These are phyloP conservation scores for Hypoxylon trugodes DNA, from an alignment of 495 filamentous ascomycete genomes.

Conservation along the genomic window DNA sequence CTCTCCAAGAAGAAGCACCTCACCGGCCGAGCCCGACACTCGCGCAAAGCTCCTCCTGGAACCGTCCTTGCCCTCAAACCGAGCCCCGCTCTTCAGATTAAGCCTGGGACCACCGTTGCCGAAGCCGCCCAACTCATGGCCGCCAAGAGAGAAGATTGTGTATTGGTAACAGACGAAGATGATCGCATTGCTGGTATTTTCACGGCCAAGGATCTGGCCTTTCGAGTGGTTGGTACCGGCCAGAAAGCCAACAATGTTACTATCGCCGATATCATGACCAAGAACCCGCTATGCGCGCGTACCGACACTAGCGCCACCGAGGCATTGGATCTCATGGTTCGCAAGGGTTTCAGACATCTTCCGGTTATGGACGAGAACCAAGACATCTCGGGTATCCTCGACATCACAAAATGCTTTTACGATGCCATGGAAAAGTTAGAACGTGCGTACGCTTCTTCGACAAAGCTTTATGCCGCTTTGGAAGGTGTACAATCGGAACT, in stretches of 20 bases:
- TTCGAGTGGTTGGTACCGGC: conserved; percentile 93
- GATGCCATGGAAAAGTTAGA: conserved; percentile 99
- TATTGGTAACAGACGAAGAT: conserved; percentile 98
- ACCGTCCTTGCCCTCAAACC: conserved; percentile 95
- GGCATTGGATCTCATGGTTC: conserved; percentile 95
- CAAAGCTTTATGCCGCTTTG: conserved; percentile 94
- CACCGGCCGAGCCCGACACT: conserved; percentile 76
- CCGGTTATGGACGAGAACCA: conserved; percentile 99
- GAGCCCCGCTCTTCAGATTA: conserved; percentile 96
- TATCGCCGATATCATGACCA: conserved; percentile 99
- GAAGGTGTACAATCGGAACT: conserved; percentile 99
- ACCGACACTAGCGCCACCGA: conserved; percentile 99
- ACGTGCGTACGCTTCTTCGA: conserved; percentile 93
- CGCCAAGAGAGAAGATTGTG: conserved; percentile 97
- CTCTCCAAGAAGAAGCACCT: conserved; percentile 95
- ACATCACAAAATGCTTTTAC: conserved; percentile 99
- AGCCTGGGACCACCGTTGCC: conserved; percentile 91
- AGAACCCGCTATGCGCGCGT: conserved; percentile 95
- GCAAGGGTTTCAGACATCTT: conserved; percentile 96
- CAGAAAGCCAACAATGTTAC: conserved; percentile 88
- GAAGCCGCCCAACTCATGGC: conserved; percentile 99
- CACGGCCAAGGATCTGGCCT: conserved; percentile 98
- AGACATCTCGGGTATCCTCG: conserved; percentile 96
- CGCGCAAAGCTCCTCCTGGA: conserved; percentile 92
- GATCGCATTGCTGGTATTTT: conserved; percentile 98